Percentiles rank a stretch among this genome's conserved stretches.
phyloP scores from a whole-genome alignment of 1,284 basidiomycete genomes.

The Ustilago sp. region DNA sequence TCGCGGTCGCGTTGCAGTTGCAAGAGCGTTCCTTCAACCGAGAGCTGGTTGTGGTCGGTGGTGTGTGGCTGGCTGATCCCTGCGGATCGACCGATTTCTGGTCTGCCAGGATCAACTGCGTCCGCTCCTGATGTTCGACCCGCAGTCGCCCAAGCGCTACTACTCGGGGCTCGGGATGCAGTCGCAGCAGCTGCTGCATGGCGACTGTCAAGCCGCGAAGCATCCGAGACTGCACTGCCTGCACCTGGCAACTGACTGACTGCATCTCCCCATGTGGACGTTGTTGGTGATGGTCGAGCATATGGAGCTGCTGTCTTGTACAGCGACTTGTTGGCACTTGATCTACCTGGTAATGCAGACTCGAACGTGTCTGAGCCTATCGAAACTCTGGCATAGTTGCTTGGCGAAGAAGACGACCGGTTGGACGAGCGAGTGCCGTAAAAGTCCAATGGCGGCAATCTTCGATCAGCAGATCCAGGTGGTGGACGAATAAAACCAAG shows the following conservation, averaged over 20 bases:
- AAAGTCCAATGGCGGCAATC: conserved; percentile 36
- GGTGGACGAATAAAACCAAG: conserved; percentile 41
- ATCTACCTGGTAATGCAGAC: conserved; percentile 13
- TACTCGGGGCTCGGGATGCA: background rate
- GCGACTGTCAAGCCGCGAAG: conserved; percentile 12
- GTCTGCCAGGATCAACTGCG: background rate
- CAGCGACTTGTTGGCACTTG: conserved; percentile 6
- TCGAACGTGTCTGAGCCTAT: conserved; percentile 27
- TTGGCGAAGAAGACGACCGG: conserved; percentile 28
- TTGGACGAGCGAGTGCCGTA: conserved; percentile 16
- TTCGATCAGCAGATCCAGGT: conserved; percentile 21
- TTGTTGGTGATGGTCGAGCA: conserved; percentile 8
- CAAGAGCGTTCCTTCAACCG: conserved; percentile 30
- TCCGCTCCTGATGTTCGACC: background rate
- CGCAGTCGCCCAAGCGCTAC: background rate
- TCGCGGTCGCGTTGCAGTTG: conserved; percentile 32
- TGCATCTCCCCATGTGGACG: background rate
- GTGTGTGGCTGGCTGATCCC: conserved; percentile 10
- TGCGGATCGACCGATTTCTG: conserved; percentile 2
- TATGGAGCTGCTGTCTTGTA: conserved; percentile 12
- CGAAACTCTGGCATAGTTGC: conserved; percentile 33
- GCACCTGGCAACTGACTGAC: background rate
- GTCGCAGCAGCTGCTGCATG: background rate
- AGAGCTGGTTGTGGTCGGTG: conserved; percentile 25
- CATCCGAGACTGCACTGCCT: conserved; percentile 10